Conservation (phyloP, 2,329 filamentous ascomycete genomes). For the Clarireedia hainanense region DNA sequence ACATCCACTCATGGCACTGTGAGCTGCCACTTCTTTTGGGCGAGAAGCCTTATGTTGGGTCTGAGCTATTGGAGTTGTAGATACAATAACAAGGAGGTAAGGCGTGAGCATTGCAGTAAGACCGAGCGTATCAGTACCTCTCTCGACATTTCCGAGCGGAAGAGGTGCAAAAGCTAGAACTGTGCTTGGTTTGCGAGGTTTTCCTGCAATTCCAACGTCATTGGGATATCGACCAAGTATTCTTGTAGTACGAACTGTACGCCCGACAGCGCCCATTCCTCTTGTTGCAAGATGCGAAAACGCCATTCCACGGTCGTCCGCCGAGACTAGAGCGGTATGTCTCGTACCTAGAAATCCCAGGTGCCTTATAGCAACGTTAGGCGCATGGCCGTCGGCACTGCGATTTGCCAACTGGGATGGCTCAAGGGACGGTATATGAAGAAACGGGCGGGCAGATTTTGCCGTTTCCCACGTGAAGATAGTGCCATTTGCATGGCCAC, state of each 20-base stretch:
- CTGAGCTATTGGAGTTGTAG: constrained; percentile 90
- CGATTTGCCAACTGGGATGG: constrained; percentile 54
- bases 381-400: constrained; percentile 73
- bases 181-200: constrained; percentile 80
- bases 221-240: constrained; percentile 88
- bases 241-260: constrained; percentile 80
- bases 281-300: constrained; percentile 94
- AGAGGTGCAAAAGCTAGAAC: constrained; percentile 86
- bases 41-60: constrained; percentile 91
- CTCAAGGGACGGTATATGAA: constrained; percentile 75
- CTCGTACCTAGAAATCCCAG: constrained; percentile 91
- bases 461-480: constrained; percentile 97
- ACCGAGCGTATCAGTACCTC: constrained; percentile 78
- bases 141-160: constrained; percentile 89
- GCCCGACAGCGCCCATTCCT: constrained; percentile 77
- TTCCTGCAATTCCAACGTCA: constrained; percentile 49
- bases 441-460: constrained; percentile 75
- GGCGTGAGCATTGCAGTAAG: constrained; percentile 93
- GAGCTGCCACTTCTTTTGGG: constrained; percentile 82
- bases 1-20: constrained; percentile 88
- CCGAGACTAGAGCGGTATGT: constrained; percentile 90
- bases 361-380: constrained; percentile 72
- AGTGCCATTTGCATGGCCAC: constrained; percentile 79
- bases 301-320: constrained; percentile 92
- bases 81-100: constrained; percentile 92